Evolutionary conservation across 2,329 filamentous ascomycete species (phyloP), one percentile per base, ranked within the genome.

Genomic region (Ceratocystis ficicola): DNA sequence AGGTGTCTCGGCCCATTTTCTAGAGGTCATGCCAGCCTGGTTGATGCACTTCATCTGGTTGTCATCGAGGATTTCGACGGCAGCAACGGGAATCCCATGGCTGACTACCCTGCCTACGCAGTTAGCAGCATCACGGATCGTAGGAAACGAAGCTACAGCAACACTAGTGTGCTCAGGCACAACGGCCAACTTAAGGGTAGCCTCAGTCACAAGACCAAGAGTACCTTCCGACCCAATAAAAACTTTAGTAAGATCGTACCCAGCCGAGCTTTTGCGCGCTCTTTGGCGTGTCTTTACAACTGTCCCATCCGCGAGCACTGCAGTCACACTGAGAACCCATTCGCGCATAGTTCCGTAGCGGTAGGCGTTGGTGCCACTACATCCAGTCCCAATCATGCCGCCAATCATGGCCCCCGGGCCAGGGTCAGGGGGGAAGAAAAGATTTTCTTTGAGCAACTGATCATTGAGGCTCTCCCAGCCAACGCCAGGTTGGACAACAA

Each of bases 311-410:
- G 91, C 91, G 71, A 96, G 81, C 10, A 96, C 91, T 3, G 95
- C 89, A 0, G 91, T 96, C 70, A 96, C 76, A 65, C 84, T 88
- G 25, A 95, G 77, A 12, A 96, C 92, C 91, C 91, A 96, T 73
- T 96, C 91, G 69, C 89, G 86, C 90, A 96, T 96, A 1, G 91
- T 96, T 69, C 91, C 92, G 74, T 95, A 96, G 67, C 91, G 83
- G 77, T 95, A 95, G 17, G 91, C 87, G 74, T 96, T 96, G 15
- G 91, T 96, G 67, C 91, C 91, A 72, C 80, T 83, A 77, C 81
- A 84, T 44, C 82, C 82, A 2, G 88, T 91, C 25, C 87, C 88
- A 44, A 91, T 84, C 88, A 91, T 91, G 65, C 91, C 91, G 66
- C 91, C 91, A 71, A 96, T 96, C 86, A 90, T 90, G 68, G 91